phyloP scores from a whole-genome alignment of 495 filamentous ascomycete species.

The Recurvomyces mirabilis region DNA sequence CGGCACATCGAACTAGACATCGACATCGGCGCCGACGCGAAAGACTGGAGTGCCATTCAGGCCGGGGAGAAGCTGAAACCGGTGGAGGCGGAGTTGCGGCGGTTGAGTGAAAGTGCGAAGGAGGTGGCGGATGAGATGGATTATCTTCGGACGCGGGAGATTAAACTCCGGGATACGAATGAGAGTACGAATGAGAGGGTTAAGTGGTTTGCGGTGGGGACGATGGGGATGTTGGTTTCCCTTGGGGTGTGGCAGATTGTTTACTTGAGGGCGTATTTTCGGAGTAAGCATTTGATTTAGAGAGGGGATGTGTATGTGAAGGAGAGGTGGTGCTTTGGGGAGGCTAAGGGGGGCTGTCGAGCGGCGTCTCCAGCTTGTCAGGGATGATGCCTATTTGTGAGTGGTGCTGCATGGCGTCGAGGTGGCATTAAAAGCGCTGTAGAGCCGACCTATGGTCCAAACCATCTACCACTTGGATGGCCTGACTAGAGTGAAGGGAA shows the following conservation, averaged over 20 bases:
- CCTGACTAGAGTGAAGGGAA: too few relatives aligned
- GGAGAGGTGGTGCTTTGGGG: too few relatives aligned
- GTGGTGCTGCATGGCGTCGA: too few relatives aligned
- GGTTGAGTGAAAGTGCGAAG: slow-evolving; percentile 44
- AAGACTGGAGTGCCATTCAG: slow-evolving; percentile 96
- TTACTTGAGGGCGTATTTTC: slow-evolving; percentile 94
- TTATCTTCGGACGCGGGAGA: slow-evolving; percentile 80
- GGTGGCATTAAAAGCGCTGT: too few relatives aligned
- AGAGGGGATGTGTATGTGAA: background rate
- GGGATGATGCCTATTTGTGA: too few relatives aligned
- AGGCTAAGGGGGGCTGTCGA: too few relatives aligned
- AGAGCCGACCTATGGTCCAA: too few relatives aligned
- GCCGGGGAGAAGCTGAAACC: slow-evolving; percentile 96
- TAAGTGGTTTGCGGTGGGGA: slow-evolving; percentile 95
- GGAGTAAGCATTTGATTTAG: slow-evolving; percentile 34
- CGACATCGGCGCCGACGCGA: slow-evolving; percentile 96
- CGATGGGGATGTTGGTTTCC: slow-evolving; percentile 83
- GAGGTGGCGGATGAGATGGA: slow-evolving; percentile 36
- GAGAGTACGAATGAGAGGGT: slow-evolving; percentile 98
- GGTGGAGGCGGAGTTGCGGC: slow-evolving; percentile 85
- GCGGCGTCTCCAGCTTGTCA: too few relatives aligned
- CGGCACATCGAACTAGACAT: slow-evolving; percentile 91
- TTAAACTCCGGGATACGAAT: slow-evolving; percentile 95
- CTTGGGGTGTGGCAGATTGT: slow-evolving; percentile 95
- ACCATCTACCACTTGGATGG: too few relatives aligned